These are phyloP conservation scores for Aspergillus awamori DNA, from an alignment of 2,329 filamentous ascomycete species.

Conservation along the genomic window DNA sequence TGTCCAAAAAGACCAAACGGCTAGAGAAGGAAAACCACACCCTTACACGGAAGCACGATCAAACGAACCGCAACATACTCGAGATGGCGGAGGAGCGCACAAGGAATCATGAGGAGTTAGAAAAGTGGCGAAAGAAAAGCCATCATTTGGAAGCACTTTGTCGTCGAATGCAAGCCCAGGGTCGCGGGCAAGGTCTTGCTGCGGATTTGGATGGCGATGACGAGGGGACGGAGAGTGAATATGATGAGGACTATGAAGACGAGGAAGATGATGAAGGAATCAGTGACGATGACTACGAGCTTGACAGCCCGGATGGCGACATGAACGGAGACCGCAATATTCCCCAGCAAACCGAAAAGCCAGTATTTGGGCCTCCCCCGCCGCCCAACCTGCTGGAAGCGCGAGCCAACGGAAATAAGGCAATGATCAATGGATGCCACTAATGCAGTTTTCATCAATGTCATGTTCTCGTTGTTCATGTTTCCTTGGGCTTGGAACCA, in stretches of 20 bases:
- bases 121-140: slow-evolving; percentile 80
- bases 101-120: slow-evolving; percentile 72
- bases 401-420: slow-evolving; percentile 49
- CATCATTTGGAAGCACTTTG: slow-evolving; percentile 93
- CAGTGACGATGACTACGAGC: slow-evolving; percentile 59
- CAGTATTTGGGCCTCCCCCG: slow-evolving; percentile 53
- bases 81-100: slow-evolving; percentile 95
- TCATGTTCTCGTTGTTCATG: slow-evolving; percentile 9
- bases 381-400: slow-evolving; percentile 53
- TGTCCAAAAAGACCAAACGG: slow-evolving; percentile 98
- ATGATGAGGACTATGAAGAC: slow-evolving; percentile 64
- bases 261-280: slow-evolving; percentile 66
- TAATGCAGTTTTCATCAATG: slow-evolving; percentile 12
- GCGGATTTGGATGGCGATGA: slow-evolving; percentile 59
- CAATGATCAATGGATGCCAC: slow-evolving; percentile 48
- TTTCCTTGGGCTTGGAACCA: slow-evolving; percentile 10
- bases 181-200: slow-evolving; percentile 71
- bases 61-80: slow-evolving; percentile 90
- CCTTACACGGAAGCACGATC: slow-evolving; percentile 88
- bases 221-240: slow-evolving; percentile 47
- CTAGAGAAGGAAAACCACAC: slow-evolving; percentile 95
- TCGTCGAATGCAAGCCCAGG: slow-evolving; percentile 93
- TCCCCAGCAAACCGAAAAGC: slow-evolving; percentile 40
- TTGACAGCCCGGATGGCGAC: slow-evolving; percentile 37
- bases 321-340: slow-evolving; percentile 31